Conservation (phyloP, 225 moss, liverwort and hornwort species). For the Pleurozium schreberi region DNA sequence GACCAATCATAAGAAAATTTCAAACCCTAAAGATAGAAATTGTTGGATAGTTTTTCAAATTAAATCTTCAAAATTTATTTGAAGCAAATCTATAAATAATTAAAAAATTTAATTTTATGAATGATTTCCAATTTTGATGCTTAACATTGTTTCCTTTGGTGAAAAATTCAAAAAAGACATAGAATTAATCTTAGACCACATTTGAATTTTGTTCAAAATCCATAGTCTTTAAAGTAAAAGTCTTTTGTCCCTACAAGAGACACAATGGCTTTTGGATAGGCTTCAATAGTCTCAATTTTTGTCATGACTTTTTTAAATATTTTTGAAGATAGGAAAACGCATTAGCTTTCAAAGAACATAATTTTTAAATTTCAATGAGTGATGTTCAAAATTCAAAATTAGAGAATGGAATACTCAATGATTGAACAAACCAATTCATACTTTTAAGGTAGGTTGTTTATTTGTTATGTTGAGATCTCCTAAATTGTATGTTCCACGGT, state of each 20-base stretch:
- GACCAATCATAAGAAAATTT: not conserved
- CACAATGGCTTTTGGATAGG: not conserved
- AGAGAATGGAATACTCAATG: no score
- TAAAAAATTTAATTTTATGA: fast-evolving
- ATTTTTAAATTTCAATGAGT: no score
- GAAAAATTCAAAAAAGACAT: not conserved
- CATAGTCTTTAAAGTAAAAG: not conserved
- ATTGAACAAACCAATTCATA: no score
- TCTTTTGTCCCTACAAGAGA: not conserved
- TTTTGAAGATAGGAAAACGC: not conserved
- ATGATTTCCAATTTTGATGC: not conserved
- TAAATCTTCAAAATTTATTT: not conserved
- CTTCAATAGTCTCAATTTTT: fast-evolving
- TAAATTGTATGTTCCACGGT: no score
- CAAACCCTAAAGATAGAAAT: not conserved
- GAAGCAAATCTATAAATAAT: not conserved
- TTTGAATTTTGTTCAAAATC: not conserved
- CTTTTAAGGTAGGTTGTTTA: no score
- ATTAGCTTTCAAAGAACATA: not conserved
- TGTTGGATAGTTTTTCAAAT: not conserved
- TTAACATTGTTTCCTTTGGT: not conserved
- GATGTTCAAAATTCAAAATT: no score
- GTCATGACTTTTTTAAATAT: no score
- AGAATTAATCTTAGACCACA: not conserved
- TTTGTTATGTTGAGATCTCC: no score